Evolutionary conservation across 148 eudicot species (phyloP).

Genomic region (Silene conica): DNA sequence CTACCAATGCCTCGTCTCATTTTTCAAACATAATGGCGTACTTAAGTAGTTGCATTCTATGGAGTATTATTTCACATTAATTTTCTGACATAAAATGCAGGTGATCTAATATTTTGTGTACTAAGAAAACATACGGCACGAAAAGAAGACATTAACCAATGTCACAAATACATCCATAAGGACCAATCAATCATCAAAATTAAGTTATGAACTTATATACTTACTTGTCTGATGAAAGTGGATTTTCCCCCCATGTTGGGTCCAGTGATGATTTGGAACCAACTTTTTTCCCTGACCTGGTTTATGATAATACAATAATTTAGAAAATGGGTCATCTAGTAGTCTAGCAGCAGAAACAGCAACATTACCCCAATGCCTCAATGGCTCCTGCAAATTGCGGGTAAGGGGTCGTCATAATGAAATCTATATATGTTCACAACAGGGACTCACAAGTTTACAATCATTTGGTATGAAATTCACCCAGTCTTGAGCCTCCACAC

Average conservation of each 20-base stretch:
- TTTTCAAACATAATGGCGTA: neutral
- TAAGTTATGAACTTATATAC: neutral
- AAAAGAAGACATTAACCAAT: neutral
- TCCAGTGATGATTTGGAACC: conserved; percentile 99
- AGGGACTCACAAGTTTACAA: conserved; percentile 78
- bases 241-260: conserved; percentile 99
- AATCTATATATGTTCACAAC: conserved; percentile 2
- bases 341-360: neutral
- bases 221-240: conserved; percentile 91
- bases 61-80: no score
- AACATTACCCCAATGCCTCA: no score
- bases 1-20: neutral
- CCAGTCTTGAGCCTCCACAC: conserved; percentile 99
- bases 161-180: neutral
- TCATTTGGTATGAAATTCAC: conserved; percentile 98
- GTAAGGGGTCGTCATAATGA: neutral
- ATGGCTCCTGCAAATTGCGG: no score
- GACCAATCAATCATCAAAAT: conserved; percentile 1
- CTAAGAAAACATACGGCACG: neutral
- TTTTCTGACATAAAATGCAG: neutral
- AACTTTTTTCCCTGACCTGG: conserved; percentile 80
- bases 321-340: neutral
- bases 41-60: no score
- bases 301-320: conserved; percentile 11
- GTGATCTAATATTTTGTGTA: neutral